Evolutionary conservation across 768 basidiomycete genomes (phyloP).

Genomic region (Russula emetica): DNA sequence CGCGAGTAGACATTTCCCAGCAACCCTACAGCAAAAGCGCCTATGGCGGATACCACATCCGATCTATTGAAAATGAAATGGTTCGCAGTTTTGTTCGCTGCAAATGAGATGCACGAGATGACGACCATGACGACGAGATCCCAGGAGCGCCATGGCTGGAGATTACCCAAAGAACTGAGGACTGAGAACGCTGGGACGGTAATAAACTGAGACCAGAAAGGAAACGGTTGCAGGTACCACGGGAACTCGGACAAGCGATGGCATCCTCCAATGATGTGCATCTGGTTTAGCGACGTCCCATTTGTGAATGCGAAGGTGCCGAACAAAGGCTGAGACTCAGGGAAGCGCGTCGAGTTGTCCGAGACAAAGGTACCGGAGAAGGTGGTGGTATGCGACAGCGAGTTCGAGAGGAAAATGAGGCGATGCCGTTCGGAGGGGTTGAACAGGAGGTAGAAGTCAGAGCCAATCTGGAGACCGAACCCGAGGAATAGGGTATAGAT

Average conservation of each 20-base stretch:
- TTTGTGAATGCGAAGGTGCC: slow-evolving; percentile 68
- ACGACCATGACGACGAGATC: slow-evolving; percentile 77
- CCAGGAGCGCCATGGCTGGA: slow-evolving; percentile 65
- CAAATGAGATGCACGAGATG: slow-evolving; percentile 74
- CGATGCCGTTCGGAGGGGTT: slow-evolving; percentile 53
- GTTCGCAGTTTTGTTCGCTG: slow-evolving; percentile 73
- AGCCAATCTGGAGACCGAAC: slow-evolving; percentile 78
- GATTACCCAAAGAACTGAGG: slow-evolving; percentile 64
- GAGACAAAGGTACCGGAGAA: slow-evolving; percentile 63
- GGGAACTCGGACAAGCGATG: slow-evolving; percentile 58
- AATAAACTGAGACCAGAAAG: slow-evolving; percentile 64
- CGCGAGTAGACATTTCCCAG: slow-evolving; percentile 76
- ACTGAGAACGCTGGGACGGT: slow-evolving; percentile 72
- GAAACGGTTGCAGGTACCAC: slow-evolving; percentile 79
- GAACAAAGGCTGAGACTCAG: slow-evolving; percentile 40
- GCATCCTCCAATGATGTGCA: slow-evolving; percentile 55
- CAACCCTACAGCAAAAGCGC: slow-evolving; percentile 72
- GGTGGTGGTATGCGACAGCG: slow-evolving; percentile 44
- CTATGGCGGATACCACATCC: slow-evolving; percentile 77
- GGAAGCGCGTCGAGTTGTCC: slow-evolving; percentile 45
- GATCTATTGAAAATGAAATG: slow-evolving; percentile 78
- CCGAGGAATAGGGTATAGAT: slow-evolving; percentile 80
- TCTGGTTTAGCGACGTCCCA: slow-evolving; percentile 41
- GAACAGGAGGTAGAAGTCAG: slow-evolving; percentile 68
- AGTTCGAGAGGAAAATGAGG: slow-evolving; percentile 48